Percentiles rank a stretch among this genome's conserved stretches.
These are phyloP conservation scores for Trametes hirsuta DNA, from an alignment of 1,284 basidiomycete species.

Conservation along the genomic window DNA sequence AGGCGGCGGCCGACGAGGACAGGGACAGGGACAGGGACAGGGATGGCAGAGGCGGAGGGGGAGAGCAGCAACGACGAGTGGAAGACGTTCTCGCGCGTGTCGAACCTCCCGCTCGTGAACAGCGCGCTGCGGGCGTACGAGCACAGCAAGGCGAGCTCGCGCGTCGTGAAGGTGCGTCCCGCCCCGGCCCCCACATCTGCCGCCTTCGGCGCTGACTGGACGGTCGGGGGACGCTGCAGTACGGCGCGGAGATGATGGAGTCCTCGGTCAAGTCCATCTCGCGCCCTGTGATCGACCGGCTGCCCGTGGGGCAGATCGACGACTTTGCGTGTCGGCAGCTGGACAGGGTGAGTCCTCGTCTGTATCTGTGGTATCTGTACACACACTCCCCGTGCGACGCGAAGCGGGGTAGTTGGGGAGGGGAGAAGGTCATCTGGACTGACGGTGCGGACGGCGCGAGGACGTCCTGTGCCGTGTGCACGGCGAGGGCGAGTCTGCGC, in stretches of 20 bases:
- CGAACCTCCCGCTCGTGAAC: slow-evolving; percentile 61
- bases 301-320: slow-evolving; percentile 80
- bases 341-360: slow-evolving; percentile 60
- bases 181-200: neutral
- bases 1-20: neutral
- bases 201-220: neutral
- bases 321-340: slow-evolving; percentile 88
- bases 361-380: neutral
- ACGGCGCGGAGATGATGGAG: slow-evolving; percentile 88
- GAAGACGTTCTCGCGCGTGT: slow-evolving; percentile 55
- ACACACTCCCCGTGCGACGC: neutral
- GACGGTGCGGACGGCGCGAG: slow-evolving; percentile 14
- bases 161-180: slow-evolving; percentile 71
- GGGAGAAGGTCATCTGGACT: slow-evolving; percentile 12
- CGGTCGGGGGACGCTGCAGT: slow-evolving; percentile 46
- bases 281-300: slow-evolving; percentile 80
- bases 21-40: neutral
- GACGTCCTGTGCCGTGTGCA: neutral
- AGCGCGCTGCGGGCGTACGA: slow-evolving; percentile 76
- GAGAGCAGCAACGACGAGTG: slow-evolving; percentile 29
- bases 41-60: neutral
- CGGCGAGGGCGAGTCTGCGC: too few relatives aligned
- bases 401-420: neutral
- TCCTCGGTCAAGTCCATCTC: slow-evolving; percentile 84
- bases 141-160: slow-evolving; percentile 75